Evolutionary conservation across 2,329 filamentous ascomycete species (phyloP), one percentile per base, ranked within the genome.

Genomic region (Sporothrix globosa): DNA sequence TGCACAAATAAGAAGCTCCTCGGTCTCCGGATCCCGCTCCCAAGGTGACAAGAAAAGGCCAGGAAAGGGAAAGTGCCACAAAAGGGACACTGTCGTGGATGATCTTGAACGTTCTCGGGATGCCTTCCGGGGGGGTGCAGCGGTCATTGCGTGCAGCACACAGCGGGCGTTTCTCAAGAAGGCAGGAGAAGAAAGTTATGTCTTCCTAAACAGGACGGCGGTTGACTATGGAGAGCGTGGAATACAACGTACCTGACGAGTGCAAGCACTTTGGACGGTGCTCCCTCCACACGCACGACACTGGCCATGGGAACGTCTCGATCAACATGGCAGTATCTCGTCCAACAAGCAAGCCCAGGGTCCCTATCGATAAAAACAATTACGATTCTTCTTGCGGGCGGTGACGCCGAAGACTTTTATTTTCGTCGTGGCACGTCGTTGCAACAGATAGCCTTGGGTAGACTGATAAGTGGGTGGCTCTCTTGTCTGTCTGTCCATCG

Each of bases 61-160:
- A 65, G 61, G 44, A 65, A 34, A 19, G 44, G 61, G 44, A 34
- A 34, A 50, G 54, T 17, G 52, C 19, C n/a, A 52, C 14, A 61
- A 44, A 30, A 4, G 21, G 24, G 14, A 10, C 30, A 21, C 21
- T 19, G 39, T 46, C 39, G 3, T 9, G 39, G 58, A 39, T 50
- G 68, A 66, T 66, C 68, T 70, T 66, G 21, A n/a, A 56, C 68
- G 19, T 54, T 70, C 60, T 66, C 24, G 68, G 68, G 50, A 19
- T 54, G 44, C 41, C 10, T 27, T 70, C 60, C 58, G 60, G 34
- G 60, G 68, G 19, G 27, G 19, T 34, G 19, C 46, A 66, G 30
- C 27, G 14, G 56, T 50, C 27, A 34, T 39, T 13, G 14, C 27
- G 46, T n/a, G 30, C 50, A 41, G n/a, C 65, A 13, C 65, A 27